These are phyloP conservation scores for Fusarium staphyleae DNA, from an alignment of 2,329 filamentous ascomycete genomes.

Conservation along the genomic window DNA sequence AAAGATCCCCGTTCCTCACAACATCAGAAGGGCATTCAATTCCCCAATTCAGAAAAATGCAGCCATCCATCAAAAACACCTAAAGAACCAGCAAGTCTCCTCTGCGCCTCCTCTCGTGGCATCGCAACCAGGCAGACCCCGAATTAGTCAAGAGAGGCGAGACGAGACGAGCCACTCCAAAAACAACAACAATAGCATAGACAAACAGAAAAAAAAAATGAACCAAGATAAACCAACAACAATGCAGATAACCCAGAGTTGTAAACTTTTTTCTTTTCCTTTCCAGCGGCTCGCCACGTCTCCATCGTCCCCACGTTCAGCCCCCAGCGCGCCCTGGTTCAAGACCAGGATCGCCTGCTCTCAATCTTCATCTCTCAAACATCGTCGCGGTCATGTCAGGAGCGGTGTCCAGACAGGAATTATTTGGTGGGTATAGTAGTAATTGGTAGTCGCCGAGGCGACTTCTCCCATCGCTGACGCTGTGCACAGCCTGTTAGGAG, in stretches of 20 bases:
- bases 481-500: conserved; percentile 43
- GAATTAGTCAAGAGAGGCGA: conserved; percentile 35
- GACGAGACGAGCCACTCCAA: conserved; percentile 14
- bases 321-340: conserved; percentile 26
- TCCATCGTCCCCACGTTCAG: conserved; percentile 28
- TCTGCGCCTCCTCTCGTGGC: conserved; percentile 19
- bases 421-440: conserved; percentile 52
- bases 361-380: conserved; percentile 39
- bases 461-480: conserved; percentile 43
- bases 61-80: conserved; percentile 25
- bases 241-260: conserved; percentile 35
- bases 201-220: conserved; percentile 18
- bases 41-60: conserved; percentile 24
- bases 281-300: conserved; percentile 26
- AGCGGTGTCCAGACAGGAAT: conserved; percentile 48
- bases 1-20: neutral
- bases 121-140: conserved; percentile 39
- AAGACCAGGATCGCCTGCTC: conserved; percentile 29
- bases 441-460: conserved; percentile 49
- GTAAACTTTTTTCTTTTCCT: conserved; percentile 43
- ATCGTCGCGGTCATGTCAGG: conserved; percentile 47
- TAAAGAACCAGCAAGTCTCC: conserved; percentile 6
- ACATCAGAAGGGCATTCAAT: conserved; percentile 11
- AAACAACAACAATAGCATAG: conserved; percentile 12
- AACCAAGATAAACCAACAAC: conserved; percentile 26